Percentiles rank a stretch among this genome's conserved stretches.
These are phyloP conservation scores for Pulveroboletus sp. DNA, from an alignment of 768 basidiomycete species.

Conservation along the genomic window DNA sequence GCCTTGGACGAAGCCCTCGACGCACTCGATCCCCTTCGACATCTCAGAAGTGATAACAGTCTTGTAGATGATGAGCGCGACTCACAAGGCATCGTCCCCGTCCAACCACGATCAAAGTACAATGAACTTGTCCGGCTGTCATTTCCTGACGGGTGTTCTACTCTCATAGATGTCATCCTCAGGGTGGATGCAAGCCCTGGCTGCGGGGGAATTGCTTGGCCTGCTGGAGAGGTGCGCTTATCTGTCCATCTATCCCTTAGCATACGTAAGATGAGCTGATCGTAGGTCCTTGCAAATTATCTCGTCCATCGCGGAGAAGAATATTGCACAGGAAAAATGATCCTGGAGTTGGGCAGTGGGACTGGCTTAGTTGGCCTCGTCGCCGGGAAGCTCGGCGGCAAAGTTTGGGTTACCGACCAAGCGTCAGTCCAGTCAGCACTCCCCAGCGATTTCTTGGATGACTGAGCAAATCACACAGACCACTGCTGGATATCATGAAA, in stretches of 20 bases:
- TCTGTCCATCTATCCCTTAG: neutral
- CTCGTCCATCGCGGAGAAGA: constrained; percentile 52
- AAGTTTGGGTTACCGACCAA: constrained; percentile 89
- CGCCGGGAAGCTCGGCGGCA: constrained; percentile 63
- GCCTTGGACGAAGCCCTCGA: constrained; percentile 56
- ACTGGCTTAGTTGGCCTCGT: constrained; percentile 92
- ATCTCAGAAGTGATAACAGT: constrained; percentile 46
- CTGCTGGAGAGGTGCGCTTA: constrained; percentile 75
- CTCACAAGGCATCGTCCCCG: constrained; percentile 43
- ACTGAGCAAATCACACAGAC: constrained; percentile 42
- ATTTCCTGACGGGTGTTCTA: constrained; percentile 20
- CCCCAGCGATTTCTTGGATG: constrained; percentile 8
- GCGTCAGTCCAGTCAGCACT: constrained; percentile 61
- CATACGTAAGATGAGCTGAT: constrained; percentile 1
- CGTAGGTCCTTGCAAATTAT: constrained; percentile 76
- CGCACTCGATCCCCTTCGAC: constrained; percentile 55
- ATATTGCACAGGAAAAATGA: constrained; percentile 50
- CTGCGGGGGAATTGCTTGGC: constrained; percentile 92
- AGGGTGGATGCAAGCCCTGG: constrained; percentile 80
- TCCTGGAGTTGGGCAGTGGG: constrained; percentile 87
- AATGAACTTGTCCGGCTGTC: constrained; percentile 48
- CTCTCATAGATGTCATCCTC: constrained; percentile 38
- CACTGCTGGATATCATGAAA: constrained; percentile 75
- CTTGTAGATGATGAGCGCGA: constrained; percentile 21
- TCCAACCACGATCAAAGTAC: constrained; percentile 49